These are phyloP conservation scores for Chaetoceros muelleri DNA, from an alignment of 108 stramenopile species.

Conservation along the genomic window DNA sequence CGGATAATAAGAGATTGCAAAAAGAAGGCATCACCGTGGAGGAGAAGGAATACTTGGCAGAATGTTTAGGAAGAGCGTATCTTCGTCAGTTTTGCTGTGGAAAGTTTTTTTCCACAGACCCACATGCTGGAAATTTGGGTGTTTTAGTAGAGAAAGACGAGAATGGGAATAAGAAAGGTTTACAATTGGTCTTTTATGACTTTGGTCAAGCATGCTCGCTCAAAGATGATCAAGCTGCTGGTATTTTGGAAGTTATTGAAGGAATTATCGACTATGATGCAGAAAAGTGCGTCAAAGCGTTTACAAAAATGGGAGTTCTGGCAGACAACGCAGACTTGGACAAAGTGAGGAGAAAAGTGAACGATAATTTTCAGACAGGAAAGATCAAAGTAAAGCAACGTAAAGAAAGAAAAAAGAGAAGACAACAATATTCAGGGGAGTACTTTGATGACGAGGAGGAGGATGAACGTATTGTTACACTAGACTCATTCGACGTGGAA, in stretches of 20 bases:
- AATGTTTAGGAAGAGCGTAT: slow-evolving; percentile 64
- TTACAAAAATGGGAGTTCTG: slow-evolving; percentile 69
- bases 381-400: slow-evolving; percentile 49
- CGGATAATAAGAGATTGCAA: slow-evolving; percentile 42
- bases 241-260: slow-evolving; percentile 75
- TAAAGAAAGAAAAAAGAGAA: slow-evolving; percentile 21
- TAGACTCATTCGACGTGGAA: slow-evolving; percentile 1
- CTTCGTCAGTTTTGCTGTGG: slow-evolving; percentile 71
- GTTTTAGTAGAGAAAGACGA: slow-evolving; percentile 42
- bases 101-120: slow-evolving; percentile 79
- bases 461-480: slow-evolving; percentile 14
- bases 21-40: slow-evolving; percentile 46
- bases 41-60: slow-evolving; percentile 61
- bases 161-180: slow-evolving; percentile 15
- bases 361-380: slow-evolving; percentile 69
- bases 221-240: slow-evolving; percentile 48
- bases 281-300: slow-evolving; percentile 55
- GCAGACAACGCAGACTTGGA: slow-evolving; percentile 57
- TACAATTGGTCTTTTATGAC: slow-evolving; percentile 72
- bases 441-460: slow-evolving; percentile 25
- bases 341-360: slow-evolving; percentile 55
- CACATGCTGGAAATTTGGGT: slow-evolving; percentile 78
- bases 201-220: slow-evolving; percentile 79
- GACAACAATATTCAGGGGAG: slow-evolving; percentile 13
- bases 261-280: slow-evolving; percentile 75